Base-by-base conservation (phyloP, 305 asterid genomes). In the Salvia sclarea region DNA sequence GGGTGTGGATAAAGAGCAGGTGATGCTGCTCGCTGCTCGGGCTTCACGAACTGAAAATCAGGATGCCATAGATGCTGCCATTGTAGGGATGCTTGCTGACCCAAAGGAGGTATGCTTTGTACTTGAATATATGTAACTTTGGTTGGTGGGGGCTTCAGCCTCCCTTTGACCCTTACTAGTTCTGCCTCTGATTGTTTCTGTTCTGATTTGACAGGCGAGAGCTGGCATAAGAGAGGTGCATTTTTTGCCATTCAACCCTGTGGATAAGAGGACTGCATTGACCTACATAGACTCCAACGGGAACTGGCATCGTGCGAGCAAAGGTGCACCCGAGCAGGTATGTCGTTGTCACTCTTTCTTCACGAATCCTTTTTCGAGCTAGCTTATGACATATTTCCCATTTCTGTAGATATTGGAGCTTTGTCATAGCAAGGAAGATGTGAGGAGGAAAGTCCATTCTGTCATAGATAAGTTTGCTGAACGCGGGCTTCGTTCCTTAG, bases 311-410 rank as follows among this genome's bases (percentile, higher is more conserved):
- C 85, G 97, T 28, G 91, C 88, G 50, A 91, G 96, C 84, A 91
- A 91, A 86, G 97, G 96, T 18, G 96, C 95, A 5, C 96, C 95
- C 0, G 97, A 90, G 82, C 97, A 88, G 92, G 97, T 90, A 76
- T 7, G 3, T n/a, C 12, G 11, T 8, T 2, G 14, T 25, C 6
- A 20, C 8, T 31, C 10, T 30, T 43, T 56, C 21, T 30, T 30
- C 44, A n/a, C 3, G 24, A 37, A 33, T 38, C 13, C 4, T 7
- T 38, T 38, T 10, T 9, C 44, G 3, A 25, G 5, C 5, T 28
- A 28, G 4, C 13, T 6, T 12, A 6, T 55, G 16, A 5, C 8
- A 24, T 37, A 14, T 17, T 5, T 63, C 53, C 30, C 5, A 33
- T 65, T 10, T 68, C 64, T 57, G 60, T 45, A 81, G 88, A 81